These are phyloP conservation scores for Saccharomycopsis sp. DNA, from an alignment of 805 yeast genomes.

Conservation along the genomic window DNA sequence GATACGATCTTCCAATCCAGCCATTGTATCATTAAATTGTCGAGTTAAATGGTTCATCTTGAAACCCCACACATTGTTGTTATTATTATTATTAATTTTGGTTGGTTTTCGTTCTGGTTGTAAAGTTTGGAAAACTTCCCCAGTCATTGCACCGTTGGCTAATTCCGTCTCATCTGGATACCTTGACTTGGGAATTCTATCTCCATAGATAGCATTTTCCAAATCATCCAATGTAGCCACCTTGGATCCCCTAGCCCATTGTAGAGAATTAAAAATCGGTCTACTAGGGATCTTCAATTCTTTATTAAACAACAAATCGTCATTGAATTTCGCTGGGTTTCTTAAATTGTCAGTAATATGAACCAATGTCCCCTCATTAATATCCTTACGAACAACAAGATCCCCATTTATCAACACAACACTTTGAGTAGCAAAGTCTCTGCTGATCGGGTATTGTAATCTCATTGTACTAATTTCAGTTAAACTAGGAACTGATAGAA, in stretches of 20 bases:
- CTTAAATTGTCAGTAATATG: conserved; percentile 37
- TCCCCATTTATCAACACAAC: conserved; percentile 53
- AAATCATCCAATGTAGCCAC: conserved; percentile 57
- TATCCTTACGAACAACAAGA: conserved; percentile 46
- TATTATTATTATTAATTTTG: neutral
- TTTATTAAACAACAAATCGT: conserved; percentile 66
- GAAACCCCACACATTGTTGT: conserved; percentile 31
- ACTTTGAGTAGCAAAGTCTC: conserved; percentile 36
- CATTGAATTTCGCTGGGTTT: conserved; percentile 27
- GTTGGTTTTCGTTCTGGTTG: too few relatives aligned
- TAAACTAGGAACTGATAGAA: conserved; percentile 52
- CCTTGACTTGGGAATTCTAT: conserved; percentile 55
- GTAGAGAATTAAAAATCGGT: conserved; percentile 72
- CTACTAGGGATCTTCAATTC: conserved; percentile 64
- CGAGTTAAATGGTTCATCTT: conserved; percentile 32
- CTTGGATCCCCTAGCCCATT: conserved; percentile 79
- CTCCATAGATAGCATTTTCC: conserved; percentile 65
- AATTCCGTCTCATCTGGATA: conserved; percentile 48
- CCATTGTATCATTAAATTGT: conserved; percentile 45
- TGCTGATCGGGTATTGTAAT: conserved; percentile 37
- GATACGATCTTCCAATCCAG: conserved; percentile 44
- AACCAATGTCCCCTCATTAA: conserved; percentile 47
- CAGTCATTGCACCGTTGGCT: conserved; percentile 37
- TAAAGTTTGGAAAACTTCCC: conserved; percentile 24
- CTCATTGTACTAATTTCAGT: conserved; percentile 47